These are phyloP conservation scores for Gaertneriomyces sp. DNA, from an alignment of 192 early-diverging fungal genomes.

Conservation along the genomic window DNA sequence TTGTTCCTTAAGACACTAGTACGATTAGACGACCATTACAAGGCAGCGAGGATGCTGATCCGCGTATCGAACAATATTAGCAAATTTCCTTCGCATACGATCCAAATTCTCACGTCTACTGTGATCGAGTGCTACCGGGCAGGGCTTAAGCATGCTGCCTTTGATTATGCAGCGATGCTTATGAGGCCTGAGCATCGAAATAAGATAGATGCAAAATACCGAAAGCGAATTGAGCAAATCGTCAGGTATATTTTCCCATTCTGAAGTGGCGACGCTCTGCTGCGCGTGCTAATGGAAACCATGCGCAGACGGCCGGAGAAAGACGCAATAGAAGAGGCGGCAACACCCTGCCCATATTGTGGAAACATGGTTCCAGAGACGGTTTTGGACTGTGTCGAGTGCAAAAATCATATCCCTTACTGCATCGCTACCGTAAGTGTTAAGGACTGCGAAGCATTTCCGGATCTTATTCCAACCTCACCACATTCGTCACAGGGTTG, in stretches of 20 bases:
- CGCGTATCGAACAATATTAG: constrained; percentile 53
- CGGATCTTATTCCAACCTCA: background rate
- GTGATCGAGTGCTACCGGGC: constrained; percentile 59
- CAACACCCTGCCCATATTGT: constrained; percentile 54
- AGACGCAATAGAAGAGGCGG: constrained; percentile 42
- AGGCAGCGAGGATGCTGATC: constrained; percentile 54
- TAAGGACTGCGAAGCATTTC: background rate
- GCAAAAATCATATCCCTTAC: constrained; percentile 60
- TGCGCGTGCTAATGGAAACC: background rate
- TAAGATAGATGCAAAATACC: constrained; percentile 57
- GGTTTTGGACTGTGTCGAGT: constrained; percentile 49
- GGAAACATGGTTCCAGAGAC: constrained; percentile 42
- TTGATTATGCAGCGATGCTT: constrained; percentile 55
- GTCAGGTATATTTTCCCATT: constrained; percentile 36
- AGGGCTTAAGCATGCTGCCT: constrained; percentile 47
- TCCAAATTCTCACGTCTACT: constrained; percentile 58
- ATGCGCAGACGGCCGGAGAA: constrained; percentile 48
- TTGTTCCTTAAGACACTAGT: constrained; percentile 38
- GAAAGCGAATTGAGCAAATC: constrained; percentile 54
- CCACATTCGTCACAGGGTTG: constrained; percentile 35
- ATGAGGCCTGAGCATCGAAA: constrained; percentile 58
- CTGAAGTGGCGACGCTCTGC: background rate
- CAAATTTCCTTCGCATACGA: constrained; percentile 54
- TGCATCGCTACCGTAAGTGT: constrained; percentile 55
- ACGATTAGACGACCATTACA: constrained; percentile 43